phyloP scores from a whole-genome alignment of 2,329 filamentous ascomycete genomes.

The Hirsutella thompsonii region DNA sequence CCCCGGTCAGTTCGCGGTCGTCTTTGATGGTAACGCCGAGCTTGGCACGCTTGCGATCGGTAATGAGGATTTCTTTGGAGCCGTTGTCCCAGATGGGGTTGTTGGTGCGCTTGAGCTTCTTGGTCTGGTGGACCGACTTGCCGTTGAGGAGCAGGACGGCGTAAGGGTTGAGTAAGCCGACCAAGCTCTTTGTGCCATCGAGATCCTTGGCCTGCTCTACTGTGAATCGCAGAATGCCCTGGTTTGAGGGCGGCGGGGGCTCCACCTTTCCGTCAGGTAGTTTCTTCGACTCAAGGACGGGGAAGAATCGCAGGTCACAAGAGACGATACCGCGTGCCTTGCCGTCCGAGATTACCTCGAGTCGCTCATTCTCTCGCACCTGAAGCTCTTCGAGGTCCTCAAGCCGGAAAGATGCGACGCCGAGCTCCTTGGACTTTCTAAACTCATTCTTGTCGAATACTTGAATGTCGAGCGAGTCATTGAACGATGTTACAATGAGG shows the following conservation, averaged over 20 bases:
- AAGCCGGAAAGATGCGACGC: constrained; percentile 70
- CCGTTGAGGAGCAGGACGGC: constrained; percentile 80
- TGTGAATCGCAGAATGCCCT: constrained; percentile 86
- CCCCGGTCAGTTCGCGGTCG: constrained; percentile 70
- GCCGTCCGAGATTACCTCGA: constrained; percentile 77
- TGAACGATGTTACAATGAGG: constrained; percentile 83
- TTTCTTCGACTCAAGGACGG: constrained; percentile 63
- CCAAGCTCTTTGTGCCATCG: constrained; percentile 80
- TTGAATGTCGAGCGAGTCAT: constrained; percentile 73
- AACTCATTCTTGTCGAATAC: constrained; percentile 91
- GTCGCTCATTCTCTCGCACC: constrained; percentile 69
- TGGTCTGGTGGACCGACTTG: constrained; percentile 78
- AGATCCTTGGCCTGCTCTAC: constrained; percentile 95
- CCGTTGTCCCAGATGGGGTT: constrained; percentile 93
- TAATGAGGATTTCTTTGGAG: constrained; percentile 88
- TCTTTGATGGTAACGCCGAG: constrained; percentile 91
- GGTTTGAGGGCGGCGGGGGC: constrained; percentile 78
- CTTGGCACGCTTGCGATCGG: constrained; percentile 80
- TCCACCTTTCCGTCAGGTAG: constrained; percentile 65
- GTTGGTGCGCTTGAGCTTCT: constrained; percentile 92
- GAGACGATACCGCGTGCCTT: constrained; percentile 70
- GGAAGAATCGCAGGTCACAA: constrained; percentile 88
- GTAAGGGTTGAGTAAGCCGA: constrained; percentile 86
- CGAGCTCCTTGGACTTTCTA: constrained; percentile 92
- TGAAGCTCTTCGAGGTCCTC: constrained; percentile 67